These are phyloP conservation scores for Saccharomycopsis sp. DNA, from an alignment of 805 yeast genomes.

Conservation along the genomic window DNA sequence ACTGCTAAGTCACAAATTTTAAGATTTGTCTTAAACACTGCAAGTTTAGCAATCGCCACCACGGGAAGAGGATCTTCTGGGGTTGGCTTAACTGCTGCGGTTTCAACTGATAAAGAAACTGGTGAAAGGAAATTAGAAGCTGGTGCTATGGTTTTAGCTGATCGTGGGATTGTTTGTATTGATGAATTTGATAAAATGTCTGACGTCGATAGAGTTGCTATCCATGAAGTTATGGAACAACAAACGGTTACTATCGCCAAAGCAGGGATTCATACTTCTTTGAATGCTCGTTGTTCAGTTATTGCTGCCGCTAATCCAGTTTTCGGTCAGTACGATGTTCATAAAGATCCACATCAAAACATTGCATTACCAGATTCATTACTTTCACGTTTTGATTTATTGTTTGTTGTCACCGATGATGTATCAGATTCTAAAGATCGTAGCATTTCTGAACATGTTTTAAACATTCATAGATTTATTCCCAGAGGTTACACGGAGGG, in stretches of 20 bases:
- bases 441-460: slow-evolving; percentile 85
- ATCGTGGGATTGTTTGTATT: slow-evolving; percentile 94
- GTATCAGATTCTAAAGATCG: slow-evolving; percentile 81
- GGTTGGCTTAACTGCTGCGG: slow-evolving; percentile 99
- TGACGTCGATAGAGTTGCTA: slow-evolving; percentile 94
- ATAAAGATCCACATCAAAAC: slow-evolving; percentile 92
- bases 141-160: slow-evolving; percentile 99
- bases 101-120: slow-evolving; percentile 91
- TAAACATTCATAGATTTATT: slow-evolving; percentile 84
- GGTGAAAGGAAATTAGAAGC: slow-evolving; percentile 96
- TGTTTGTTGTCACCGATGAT: slow-evolving; percentile 95
- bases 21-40: slow-evolving; percentile 90
- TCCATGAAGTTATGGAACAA: slow-evolving; percentile 99
- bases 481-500: slow-evolving; percentile 90
- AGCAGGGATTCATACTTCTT: slow-evolving; percentile 95
- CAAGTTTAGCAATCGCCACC: slow-evolving; percentile 92
- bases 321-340: slow-evolving; percentile 92
- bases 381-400: slow-evolving; percentile 90
- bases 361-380: slow-evolving; percentile 96
- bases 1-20: slow-evolving; percentile 96
- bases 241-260: slow-evolving; percentile 97
- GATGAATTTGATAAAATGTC: slow-evolving; percentile 99
- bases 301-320: slow-evolving; percentile 98
- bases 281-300: slow-evolving; percentile 94
- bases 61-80: slow-evolving; percentile 99